phyloP scores from a whole-genome alignment of 805 yeast species.

The Yarrowia deformans region DNA sequence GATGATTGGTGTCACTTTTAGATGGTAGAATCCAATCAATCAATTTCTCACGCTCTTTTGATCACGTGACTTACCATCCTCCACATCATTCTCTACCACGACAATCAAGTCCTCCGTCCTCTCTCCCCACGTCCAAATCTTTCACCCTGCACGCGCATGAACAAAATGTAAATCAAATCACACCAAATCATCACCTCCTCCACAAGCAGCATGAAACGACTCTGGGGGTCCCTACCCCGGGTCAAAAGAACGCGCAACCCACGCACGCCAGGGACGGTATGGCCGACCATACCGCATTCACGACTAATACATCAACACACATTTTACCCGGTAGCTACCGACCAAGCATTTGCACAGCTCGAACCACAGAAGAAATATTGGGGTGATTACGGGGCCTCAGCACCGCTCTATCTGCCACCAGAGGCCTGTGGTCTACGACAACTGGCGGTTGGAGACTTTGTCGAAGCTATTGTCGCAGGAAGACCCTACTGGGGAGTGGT shows the following conservation, averaged over 20 bases:
- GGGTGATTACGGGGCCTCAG: not conserved
- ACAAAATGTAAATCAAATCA: constrained; percentile 34
- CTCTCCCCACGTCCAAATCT: not conserved
- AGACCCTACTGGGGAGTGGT: constrained; percentile 33
- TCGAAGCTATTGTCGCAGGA: constrained; percentile 22
- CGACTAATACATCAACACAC: constrained; percentile 34
- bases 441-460: constrained; percentile 24
- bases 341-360: constrained; percentile 22
- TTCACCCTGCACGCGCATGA: constrained; percentile 27
- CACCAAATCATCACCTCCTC: constrained; percentile 5
- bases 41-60: not conserved
- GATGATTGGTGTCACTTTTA: not conserved
- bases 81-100: no score
- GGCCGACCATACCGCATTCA: not conserved
- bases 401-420: constrained; percentile 26
- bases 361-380: not conserved
- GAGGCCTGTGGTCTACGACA: constrained; percentile 34
- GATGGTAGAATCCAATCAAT: not conserved
- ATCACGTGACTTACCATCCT: no score
- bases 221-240: constrained; percentile 32
- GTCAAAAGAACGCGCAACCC: constrained; percentile 5
- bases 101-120: no score
- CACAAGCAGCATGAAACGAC: constrained; percentile 33
- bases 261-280: not conserved
- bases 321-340: constrained; percentile 19